These are phyloP conservation scores for Mycena kentingensis DNA, from an alignment of 768 basidiomycete species.

Conservation along the genomic window DNA sequence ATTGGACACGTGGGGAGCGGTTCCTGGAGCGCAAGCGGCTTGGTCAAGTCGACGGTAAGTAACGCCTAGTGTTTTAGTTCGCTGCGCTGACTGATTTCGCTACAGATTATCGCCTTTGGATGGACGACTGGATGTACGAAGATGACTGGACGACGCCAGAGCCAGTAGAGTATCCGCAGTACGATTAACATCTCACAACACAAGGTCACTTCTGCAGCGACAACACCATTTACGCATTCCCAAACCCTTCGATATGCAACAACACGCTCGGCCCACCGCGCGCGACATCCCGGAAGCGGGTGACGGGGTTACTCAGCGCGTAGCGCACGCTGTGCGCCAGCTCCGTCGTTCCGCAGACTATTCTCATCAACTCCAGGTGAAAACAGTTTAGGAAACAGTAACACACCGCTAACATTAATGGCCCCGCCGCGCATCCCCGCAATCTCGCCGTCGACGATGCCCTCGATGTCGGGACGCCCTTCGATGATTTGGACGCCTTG, in stretches of 20 bases:
- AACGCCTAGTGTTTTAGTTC: no score
- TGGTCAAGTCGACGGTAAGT: no score
- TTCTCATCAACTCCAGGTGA: background rate
- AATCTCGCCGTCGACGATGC: conserved; percentile 41
- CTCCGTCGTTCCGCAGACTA: conserved; percentile 53
- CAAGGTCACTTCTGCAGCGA: no score
- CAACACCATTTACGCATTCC: conserved; percentile 32
- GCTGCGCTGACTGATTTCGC: no score
- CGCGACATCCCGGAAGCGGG: conserved; percentile 39
- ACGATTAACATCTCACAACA: no score
- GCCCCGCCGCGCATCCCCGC: conserved; percentile 32
- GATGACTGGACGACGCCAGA: no score
- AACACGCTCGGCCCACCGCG: conserved; percentile 48
- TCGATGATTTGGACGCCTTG: conserved; percentile 30
- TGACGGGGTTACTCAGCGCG: conserved; percentile 36
- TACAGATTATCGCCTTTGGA: no score
- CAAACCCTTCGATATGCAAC: conserved; percentile 50
- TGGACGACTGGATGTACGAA: no score
- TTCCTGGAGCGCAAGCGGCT: no score
- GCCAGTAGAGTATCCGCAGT: no score
- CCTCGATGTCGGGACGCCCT: conserved; percentile 47
- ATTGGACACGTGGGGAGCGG: no score
- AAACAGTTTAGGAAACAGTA: background rate
- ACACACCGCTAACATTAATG: conserved; percentile 52
- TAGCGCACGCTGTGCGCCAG: conserved; percentile 41